phyloP scores from a whole-genome alignment of 306 rosid genomes.

The Alnus glutinosa region DNA sequence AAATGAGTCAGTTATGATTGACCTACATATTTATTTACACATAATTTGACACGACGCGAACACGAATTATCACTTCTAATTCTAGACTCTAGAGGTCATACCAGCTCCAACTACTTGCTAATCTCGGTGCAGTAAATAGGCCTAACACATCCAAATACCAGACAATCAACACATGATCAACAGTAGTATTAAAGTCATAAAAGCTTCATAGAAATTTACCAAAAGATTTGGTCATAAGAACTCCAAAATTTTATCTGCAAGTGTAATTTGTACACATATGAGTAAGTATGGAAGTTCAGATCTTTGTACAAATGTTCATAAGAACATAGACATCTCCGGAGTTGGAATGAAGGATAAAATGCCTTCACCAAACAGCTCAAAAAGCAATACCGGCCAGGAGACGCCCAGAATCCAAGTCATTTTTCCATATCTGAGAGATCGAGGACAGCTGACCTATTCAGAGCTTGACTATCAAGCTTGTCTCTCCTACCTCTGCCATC shows the following conservation, averaged over 20 bases:
- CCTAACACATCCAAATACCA: not conserved
- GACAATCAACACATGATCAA: not conserved
- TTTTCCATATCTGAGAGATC: conserved; percentile 60
- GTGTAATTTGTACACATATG: not conserved
- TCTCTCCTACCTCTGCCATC: conserved; percentile 20
- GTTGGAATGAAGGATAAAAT: conserved; percentile 61
- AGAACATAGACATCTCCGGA: conserved; percentile 64
- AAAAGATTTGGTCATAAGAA: conserved; percentile 1
- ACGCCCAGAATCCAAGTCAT: conserved; percentile 70
- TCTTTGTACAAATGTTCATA: conserved; percentile 28
- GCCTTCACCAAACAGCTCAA: conserved; percentile 66
- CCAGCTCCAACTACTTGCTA: not conserved
- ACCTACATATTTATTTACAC: no score
- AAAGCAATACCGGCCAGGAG: conserved; percentile 38
- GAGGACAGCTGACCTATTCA: conserved; percentile 49
- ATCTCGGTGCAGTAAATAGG: not conserved
- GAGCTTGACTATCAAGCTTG: conserved; percentile 28
- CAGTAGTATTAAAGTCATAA: not conserved
- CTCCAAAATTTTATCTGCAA: conserved; percentile 10
- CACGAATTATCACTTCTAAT: no score
- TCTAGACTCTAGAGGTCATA: not conserved
- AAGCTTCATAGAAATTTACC: not conserved
- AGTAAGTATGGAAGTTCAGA: conserved; percentile 1
- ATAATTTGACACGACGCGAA: no score
- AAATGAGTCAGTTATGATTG: no score